Percentiles rank a stretch among this genome's conserved stretches.
phyloP scores from a whole-genome alignment of 2,329 filamentous ascomycete genomes.

The Blastomyces silverae region DNA sequence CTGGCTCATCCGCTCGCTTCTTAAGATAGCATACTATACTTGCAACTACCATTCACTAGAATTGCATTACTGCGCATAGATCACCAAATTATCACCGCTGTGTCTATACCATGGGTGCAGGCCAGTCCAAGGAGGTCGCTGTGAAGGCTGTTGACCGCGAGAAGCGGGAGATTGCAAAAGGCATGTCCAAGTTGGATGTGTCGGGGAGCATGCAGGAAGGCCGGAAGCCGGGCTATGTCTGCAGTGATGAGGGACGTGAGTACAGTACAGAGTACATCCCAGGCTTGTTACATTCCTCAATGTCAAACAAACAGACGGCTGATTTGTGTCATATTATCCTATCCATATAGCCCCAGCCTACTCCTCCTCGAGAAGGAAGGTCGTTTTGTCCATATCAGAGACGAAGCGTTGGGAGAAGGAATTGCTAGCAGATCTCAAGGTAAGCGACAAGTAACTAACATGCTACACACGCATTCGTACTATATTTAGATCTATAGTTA shows the following conservation, averaged over 20 bases:
- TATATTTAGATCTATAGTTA: not conserved
- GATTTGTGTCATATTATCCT: too few species aligned
- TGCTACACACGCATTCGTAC: not conserved
- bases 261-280: not conserved
- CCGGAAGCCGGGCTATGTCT: conserved; percentile 11
- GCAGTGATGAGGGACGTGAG: conserved; percentile 20
- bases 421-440: conserved; percentile 28
- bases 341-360: conserved; percentile 22
- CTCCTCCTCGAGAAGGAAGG: conserved; percentile 17
- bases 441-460: conserved; percentile 12
- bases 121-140: conserved; percentile 14
- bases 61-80: not conserved
- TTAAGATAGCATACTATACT: not conserved
- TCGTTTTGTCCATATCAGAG: conserved; percentile 23
- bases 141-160: not conserved
- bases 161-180: conserved; percentile 12
- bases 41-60: too few species aligned
- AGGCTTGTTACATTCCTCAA: not conserved
- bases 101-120: conserved; percentile 15
- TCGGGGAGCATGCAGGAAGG: not conserved
- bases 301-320: not conserved
- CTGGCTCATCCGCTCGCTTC: not conserved
- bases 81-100: not conserved
- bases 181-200: conserved; percentile 11
- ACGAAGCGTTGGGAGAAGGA: conserved; percentile 27